A percentile compares a stretch with the other conserved stretches of the same genome.
Evolutionary conservation across 139 green algal genomes (phyloP).

Genomic region (Tetradesmus lagerheimii): DNA sequence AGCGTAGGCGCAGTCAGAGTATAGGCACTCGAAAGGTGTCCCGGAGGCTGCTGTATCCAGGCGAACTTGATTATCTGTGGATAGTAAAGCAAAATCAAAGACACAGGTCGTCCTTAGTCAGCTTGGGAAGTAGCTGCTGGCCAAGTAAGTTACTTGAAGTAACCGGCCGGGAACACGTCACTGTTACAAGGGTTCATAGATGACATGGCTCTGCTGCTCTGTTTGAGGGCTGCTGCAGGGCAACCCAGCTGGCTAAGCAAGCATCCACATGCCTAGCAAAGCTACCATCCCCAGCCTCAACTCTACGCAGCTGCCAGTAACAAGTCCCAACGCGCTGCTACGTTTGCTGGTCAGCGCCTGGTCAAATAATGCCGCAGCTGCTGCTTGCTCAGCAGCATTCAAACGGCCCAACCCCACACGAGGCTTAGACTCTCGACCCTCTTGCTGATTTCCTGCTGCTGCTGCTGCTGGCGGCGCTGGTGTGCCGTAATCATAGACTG

Average conservation of each 20-base stretch:
- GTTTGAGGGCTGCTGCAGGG: too few relatives aligned
- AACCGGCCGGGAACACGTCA: too few relatives aligned
- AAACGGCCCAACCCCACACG: neutral
- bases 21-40: neutral
- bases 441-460: neutral
- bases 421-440: too few relatives aligned
- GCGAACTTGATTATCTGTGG: neutral
- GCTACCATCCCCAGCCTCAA: neutral
- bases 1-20: neutral
- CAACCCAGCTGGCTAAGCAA: neutral
- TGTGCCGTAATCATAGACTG: slow-evolving; percentile 2
- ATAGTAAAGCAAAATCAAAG: too few relatives aligned
- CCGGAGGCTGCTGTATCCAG: neutral
- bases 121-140: too few relatives aligned
- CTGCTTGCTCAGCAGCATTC: slow-evolving; percentile 16
- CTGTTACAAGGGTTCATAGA: too few relatives aligned
- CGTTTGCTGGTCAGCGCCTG: slow-evolving; percentile 11
- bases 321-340: neutral
- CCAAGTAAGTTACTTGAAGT: too few relatives aligned
- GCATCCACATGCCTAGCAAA: neutral
- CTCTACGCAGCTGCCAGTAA: too few relatives aligned
- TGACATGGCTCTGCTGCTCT: too few relatives aligned
- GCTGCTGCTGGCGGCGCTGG: neutral
- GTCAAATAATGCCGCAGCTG: neutral
- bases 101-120: too few relatives aligned